Conservation (phyloP, 106 monocot species). For the Acorus calamus region DNA sequence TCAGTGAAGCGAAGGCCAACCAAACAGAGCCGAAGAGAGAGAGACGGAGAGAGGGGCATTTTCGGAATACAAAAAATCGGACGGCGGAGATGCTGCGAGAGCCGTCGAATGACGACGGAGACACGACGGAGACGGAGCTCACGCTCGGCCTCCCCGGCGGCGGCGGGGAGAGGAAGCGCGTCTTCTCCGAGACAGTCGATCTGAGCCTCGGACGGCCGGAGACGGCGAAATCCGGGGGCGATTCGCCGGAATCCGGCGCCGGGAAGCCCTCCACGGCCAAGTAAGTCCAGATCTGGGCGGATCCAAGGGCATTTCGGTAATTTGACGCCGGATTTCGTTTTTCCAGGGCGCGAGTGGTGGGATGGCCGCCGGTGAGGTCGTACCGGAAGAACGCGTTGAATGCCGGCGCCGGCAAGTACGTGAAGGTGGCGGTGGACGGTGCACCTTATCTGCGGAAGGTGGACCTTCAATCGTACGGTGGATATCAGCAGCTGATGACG, state of each 20-base stretch:
- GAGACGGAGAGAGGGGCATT: too few species aligned
- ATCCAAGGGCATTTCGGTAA: too few species aligned
- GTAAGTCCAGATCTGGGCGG: conserved; percentile 9
- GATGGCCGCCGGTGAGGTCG: conserved; percentile 3
- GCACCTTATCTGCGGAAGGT: not conserved
- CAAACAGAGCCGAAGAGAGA: too few species aligned
- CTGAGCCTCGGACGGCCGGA: conserved; percentile 13
- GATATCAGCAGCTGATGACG: not conserved
- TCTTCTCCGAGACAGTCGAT: conserved; percentile 35
- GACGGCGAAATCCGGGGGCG: conserved; percentile 1
- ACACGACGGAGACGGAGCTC: conserved; percentile 63
- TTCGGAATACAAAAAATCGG: not conserved
- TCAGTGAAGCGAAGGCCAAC: too few species aligned
- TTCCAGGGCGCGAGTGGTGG: not conserved
- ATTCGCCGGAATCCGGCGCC: conserved; percentile 10
- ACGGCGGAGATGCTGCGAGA: conserved; percentile 32
- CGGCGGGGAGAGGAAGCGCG: conserved; percentile 38
- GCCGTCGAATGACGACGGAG: conserved; percentile 56
- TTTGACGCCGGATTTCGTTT: too few species aligned
- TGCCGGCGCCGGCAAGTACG: not conserved
- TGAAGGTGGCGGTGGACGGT: conserved; percentile 3
- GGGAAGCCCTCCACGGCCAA: conserved; percentile 47
- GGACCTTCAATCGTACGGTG: not conserved
- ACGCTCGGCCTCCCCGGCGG: conserved; percentile 44
- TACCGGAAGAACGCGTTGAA: not conserved